phyloP scores from a whole-genome alignment of 352 stramenopile genomes.

The Globisporangium spinosum region DNA sequence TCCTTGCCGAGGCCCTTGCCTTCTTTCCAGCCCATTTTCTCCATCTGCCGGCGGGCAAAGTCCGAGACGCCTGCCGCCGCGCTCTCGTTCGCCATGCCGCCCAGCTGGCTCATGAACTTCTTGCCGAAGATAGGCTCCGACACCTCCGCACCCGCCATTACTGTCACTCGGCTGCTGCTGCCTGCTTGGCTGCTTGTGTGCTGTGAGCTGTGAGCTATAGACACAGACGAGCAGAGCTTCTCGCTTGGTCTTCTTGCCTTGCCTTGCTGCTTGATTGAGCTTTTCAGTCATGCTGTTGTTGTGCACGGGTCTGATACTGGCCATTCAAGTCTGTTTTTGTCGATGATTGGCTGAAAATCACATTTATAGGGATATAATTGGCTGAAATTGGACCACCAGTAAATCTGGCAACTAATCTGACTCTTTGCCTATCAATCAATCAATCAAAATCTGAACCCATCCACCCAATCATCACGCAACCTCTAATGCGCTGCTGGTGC shows the following conservation, averaged over 20 bases:
- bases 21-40: slow-evolving; percentile 95
- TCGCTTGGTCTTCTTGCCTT: background rate
- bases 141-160: slow-evolving; percentile 8
- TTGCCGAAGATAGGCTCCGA: slow-evolving; percentile 75
- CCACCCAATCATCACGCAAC: background rate
- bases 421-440: too few species aligned
- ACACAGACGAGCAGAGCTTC: background rate
- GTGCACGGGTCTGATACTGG: background rate
- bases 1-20: slow-evolving; percentile 96
- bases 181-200: background rate
- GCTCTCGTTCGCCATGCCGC: slow-evolving; percentile 78
- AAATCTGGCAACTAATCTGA: too few species aligned
- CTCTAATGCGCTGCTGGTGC: background rate
- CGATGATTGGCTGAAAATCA: background rate
- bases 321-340: background rate
- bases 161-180: background rate
- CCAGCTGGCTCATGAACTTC: slow-evolving; percentile 75
- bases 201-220: background rate
- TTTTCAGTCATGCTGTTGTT: background rate
- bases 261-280: background rate
- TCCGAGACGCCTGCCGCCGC: slow-evolving; percentile 59
- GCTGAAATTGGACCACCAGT: too few species aligned
- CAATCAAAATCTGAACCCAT: background rate
- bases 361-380: background rate
- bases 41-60: slow-evolving; percentile 88